These are phyloP conservation scores for Flaveria ramosissima DNA, from an alignment of 129 eudicot genomes.

Conservation along the genomic window DNA sequence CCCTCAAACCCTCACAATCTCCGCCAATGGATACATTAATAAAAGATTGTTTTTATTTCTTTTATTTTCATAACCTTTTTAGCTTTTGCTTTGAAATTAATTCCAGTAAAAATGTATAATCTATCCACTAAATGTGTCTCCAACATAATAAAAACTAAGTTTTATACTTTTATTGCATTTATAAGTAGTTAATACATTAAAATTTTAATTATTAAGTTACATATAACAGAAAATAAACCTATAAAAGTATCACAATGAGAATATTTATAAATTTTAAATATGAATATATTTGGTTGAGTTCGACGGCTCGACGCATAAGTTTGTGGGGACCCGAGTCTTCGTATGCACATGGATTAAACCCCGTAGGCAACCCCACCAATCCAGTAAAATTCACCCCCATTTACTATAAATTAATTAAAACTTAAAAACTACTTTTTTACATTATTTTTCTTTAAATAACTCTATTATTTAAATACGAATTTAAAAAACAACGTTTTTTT, in stretches of 20 bases:
- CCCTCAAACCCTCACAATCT: no score
- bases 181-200: background rate
- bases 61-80: background rate
- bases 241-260: background rate
- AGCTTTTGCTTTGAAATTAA: background rate
- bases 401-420: background rate
- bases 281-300: constrained; percentile 23
- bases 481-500: no score
- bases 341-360: constrained; percentile 48
- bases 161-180: background rate
- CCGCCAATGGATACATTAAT: no score
- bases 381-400: constrained; percentile 34
- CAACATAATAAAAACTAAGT: constrained; percentile 14
- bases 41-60: no score
- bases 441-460: no score
- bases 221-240: background rate
- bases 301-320: constrained; percentile 30
- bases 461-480: no score
- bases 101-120: background rate
- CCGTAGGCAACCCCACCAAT: constrained; percentile 32
- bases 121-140: background rate
- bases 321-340: constrained; percentile 43
- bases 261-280: constrained; percentile 16
- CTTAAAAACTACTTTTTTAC: background rate
- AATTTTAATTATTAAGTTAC: background rate